Percentiles rank a stretch among this genome's conserved stretches.
Conservation (phyloP, 2,329 filamentous ascomycete genomes). For the Mycosphaerella sp. region DNA sequence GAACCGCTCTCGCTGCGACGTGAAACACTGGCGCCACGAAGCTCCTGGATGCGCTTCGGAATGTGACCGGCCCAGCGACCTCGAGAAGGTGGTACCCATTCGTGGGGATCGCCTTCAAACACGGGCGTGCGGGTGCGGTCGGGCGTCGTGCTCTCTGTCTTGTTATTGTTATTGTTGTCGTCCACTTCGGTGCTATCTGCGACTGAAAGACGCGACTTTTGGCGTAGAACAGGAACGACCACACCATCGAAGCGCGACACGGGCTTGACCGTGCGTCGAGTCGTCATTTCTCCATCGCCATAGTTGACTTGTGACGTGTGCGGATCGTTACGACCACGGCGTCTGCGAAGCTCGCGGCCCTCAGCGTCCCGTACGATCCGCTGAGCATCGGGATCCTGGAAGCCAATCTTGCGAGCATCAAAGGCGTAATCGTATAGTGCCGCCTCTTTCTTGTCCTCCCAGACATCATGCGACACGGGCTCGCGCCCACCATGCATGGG, state of each 20-base stretch:
- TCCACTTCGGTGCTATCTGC: constrained; percentile 11
- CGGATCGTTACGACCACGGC: constrained; percentile 28
- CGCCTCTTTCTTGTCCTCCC: constrained; percentile 55
- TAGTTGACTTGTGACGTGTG: constrained; percentile 26
- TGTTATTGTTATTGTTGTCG: neutral
- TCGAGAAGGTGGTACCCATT: constrained; percentile 22
- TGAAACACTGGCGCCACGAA: constrained; percentile 38
- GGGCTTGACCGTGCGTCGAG: constrained; percentile 24
- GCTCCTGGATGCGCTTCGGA: constrained; percentile 42
- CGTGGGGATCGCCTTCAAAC: constrained; percentile 12
- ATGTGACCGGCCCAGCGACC: constrained; percentile 30
- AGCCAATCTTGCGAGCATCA: constrained; percentile 47
- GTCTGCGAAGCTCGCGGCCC: constrained; percentile 43
- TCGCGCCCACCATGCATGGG: constrained; percentile 44
- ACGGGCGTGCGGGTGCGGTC: constrained; percentile 19
- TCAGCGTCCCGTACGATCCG: constrained; percentile 41
- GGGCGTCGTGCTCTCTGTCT: constrained; percentile 22
- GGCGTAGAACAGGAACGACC: constrained; percentile 22
- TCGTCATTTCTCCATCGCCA: constrained; percentile 26
- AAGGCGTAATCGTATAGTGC: constrained; percentile 55
- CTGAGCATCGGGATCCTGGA: constrained; percentile 53
- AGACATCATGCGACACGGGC: constrained; percentile 43
- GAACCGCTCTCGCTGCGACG: constrained; percentile 18
- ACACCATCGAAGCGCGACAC: constrained; percentile 30
- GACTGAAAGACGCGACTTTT: constrained; percentile 20